Evolutionary conservation across 495 filamentous ascomycete species (phyloP).

Genomic region (Penicillium soppii): DNA sequence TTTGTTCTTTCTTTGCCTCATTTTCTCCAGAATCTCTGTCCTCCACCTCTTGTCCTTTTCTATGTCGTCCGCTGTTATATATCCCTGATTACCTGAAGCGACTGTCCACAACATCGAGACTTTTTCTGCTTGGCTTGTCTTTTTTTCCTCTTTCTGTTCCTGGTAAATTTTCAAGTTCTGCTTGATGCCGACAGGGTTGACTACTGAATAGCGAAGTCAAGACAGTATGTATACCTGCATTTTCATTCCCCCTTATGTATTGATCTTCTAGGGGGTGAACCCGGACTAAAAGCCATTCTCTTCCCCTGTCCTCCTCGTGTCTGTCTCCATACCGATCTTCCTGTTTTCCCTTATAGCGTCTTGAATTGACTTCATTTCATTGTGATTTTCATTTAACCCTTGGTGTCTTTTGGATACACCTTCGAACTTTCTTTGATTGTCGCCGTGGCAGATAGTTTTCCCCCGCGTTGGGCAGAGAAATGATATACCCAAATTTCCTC

Average conservation of each 20-base stretch:
- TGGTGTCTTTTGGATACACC: no score
- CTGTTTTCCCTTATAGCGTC: no score
- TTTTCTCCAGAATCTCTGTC: constrained; percentile 11
- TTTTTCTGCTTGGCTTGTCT: constrained; percentile 14
- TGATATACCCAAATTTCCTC: constrained; percentile 23
- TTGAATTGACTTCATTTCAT: constrained; percentile 6
- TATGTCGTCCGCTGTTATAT: constrained; percentile 25
- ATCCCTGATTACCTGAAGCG: constrained; percentile 34
- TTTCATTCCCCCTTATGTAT: not conserved
- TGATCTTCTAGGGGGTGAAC: not conserved
- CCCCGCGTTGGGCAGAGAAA: constrained; percentile 9
- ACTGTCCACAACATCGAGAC: constrained; percentile 18
- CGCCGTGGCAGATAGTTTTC: constrained; percentile 4
- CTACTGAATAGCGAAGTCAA: constrained; percentile 7
- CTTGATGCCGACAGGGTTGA: constrained; percentile 4
- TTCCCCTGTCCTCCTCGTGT: not conserved
- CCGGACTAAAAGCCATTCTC: not conserved
- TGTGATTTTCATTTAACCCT: constrained; percentile 18
- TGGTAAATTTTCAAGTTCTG: not conserved
- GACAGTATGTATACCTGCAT: no score
- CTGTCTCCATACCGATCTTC: not conserved
- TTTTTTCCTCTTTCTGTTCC: constrained; percentile 9
- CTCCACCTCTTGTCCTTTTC: constrained; percentile 10
- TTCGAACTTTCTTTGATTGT: not conserved
- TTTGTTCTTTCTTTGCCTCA: constrained; percentile 19